Evolutionary conservation across 2,329 filamentous ascomycete species (phyloP).

Genomic region (Teratosphaeria destructans): DNA sequence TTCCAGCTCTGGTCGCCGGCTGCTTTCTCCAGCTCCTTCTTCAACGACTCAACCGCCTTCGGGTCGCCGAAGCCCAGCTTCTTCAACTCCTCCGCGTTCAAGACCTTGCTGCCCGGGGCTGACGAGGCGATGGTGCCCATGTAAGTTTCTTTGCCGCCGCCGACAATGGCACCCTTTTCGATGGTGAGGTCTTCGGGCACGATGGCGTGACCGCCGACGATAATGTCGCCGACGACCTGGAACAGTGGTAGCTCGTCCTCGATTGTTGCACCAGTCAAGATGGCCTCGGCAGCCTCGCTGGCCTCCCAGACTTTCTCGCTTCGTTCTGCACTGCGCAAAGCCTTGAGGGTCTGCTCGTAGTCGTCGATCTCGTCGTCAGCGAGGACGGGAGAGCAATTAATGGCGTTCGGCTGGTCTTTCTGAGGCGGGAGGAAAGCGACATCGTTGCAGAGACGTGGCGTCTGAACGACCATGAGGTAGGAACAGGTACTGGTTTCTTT

Average conservation of each 20-base stretch:
- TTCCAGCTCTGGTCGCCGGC: slow-evolving; percentile 68
- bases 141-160: slow-evolving; percentile 44
- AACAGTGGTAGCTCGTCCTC: not conserved
- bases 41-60: slow-evolving; percentile 59
- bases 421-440: slow-evolving; percentile 75
- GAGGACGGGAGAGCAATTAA: slow-evolving; percentile 66
- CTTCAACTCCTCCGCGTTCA: slow-evolving; percentile 37
- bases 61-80: slow-evolving; percentile 57
- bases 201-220: slow-evolving; percentile 47
- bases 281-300: slow-evolving; percentile 15
- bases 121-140: slow-evolving; percentile 44
- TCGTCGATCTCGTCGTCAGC: slow-evolving; percentile 39
- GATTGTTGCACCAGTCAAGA: not conserved
- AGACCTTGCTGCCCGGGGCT: slow-evolving; percentile 36
- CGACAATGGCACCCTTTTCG: slow-evolving; percentile 41
- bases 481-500: slow-evolving; percentile 86
- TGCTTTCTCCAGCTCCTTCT: slow-evolving; percentile 55
- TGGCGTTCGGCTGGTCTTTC: slow-evolving; percentile 63
- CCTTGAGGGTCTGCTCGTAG: slow-evolving; percentile 21
- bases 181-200: slow-evolving; percentile 47
- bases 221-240: slow-evolving; percentile 44
- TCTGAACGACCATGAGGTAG: slow-evolving; percentile 89
- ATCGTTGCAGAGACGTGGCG: slow-evolving; percentile 77
- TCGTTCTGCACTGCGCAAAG: slow-evolving; percentile 9
- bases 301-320: slow-evolving; percentile 12